phyloP scores from a whole-genome alignment of 768 basidiomycete species.

The Antrodiella citrinella region DNA sequence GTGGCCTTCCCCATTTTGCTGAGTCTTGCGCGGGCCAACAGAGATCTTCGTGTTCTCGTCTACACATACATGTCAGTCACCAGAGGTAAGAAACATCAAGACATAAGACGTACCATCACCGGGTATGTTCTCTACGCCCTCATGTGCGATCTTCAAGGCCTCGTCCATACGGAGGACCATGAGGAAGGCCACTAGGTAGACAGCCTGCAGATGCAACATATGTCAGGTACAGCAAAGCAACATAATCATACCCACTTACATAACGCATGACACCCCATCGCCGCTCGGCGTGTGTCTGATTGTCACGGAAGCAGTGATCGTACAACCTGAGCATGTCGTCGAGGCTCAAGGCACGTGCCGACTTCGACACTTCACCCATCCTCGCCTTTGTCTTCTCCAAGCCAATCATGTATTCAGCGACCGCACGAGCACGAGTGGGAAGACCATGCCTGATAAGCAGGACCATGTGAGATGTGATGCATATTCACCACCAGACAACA shows the following conservation, averaged over 20 bases:
- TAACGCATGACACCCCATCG: constrained; percentile 8
- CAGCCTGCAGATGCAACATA: not conserved
- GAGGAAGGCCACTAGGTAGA: constrained; percentile 7
- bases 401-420: constrained; percentile 16
- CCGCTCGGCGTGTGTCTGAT: constrained; percentile 2
- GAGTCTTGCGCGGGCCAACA: constrained; percentile 3
- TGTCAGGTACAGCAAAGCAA: not conserved
- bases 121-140: not conserved
- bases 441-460: not conserved
- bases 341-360: constrained; percentile 7
- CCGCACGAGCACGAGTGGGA: constrained; percentile 2
- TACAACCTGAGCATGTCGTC: constrained; percentile 6
- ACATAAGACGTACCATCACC: too few relatives aligned
- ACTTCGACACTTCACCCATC: constrained; percentile 8
- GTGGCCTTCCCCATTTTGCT: not conserved
- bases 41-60: not conserved
- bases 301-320: not conserved
- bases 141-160: constrained; percentile 7
- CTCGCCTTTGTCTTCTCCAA: constrained; percentile 6
- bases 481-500: too few relatives aligned
- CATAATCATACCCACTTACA: constrained; percentile 1
- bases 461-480: not conserved
- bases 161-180: constrained; percentile 13
- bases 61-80: too few relatives aligned
- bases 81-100: too few relatives aligned